Conservation (phyloP, 345 rosid species). For the Arabis hirsuta region DNA sequence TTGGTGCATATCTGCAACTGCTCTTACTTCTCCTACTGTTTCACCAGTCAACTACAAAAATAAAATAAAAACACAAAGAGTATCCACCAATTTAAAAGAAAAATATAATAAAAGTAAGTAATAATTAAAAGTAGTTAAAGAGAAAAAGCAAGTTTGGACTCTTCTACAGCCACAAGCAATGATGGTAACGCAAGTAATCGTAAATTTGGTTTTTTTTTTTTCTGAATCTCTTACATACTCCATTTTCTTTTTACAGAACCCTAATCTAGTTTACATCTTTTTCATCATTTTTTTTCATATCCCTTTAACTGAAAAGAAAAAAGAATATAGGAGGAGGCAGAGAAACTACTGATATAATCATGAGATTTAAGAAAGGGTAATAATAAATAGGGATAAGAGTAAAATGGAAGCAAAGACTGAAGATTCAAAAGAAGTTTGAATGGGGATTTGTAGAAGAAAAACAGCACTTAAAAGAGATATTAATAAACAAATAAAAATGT, state of each 20-base stretch:
- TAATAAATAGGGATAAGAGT: conserved; percentile 30
- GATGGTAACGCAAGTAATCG: conserved; percentile 44
- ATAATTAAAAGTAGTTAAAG: conserved; percentile 44
- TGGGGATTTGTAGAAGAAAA: conserved; percentile 30
- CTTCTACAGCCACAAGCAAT: conserved; percentile 50
- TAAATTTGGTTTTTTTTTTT: conserved; percentile 32
- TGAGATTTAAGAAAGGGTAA: conserved; percentile 24
- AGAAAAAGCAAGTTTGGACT: conserved; percentile 47
- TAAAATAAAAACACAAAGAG: conserved; percentile 30
- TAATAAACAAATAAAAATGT: conserved; percentile 38
- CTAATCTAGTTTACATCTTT: conserved; percentile 31
- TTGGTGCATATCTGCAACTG: conserved; percentile 99
- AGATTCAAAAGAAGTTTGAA: conserved; percentile 18
- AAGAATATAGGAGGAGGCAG: neutral
- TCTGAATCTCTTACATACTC: conserved; percentile 17
- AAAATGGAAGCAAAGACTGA: conserved; percentile 42
- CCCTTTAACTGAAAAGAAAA: conserved; percentile 7
- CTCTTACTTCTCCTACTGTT: conserved; percentile 99
- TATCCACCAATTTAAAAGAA: conserved; percentile 17
- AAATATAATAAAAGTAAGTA: conserved; percentile 32
- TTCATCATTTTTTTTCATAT: conserved; percentile 25
- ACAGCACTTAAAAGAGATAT: conserved; percentile 17
- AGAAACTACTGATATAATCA: conserved; percentile 36
- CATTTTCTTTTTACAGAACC: conserved; percentile 32
- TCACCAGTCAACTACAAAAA: conserved; percentile 93